A percentile compares a stretch with the other conserved stretches of the same genome.
Evolutionary conservation across 139 green algal genomes (phyloP).

Genomic region (Chlorella vulgaris): DNA sequence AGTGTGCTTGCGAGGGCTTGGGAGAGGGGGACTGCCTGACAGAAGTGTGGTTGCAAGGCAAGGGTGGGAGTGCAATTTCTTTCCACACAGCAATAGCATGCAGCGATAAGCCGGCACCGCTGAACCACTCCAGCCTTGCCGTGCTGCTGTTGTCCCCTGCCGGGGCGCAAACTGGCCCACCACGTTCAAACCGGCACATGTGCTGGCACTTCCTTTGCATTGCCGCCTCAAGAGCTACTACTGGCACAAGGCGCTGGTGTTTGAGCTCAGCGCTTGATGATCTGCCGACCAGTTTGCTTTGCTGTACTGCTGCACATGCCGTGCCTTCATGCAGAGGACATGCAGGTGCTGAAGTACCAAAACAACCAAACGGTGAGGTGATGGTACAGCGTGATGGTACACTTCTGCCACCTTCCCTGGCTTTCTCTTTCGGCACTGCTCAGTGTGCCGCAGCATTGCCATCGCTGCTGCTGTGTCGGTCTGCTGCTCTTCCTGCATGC

Average conservation of each 20-base stretch:
- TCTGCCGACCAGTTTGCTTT: background rate
- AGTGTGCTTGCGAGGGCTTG: background rate
- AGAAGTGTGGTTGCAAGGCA: background rate
- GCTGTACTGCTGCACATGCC: background rate
- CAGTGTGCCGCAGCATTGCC: background rate
- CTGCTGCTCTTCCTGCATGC: no score
- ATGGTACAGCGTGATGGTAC: no score
- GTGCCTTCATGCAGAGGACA: slow-evolving; percentile 54
- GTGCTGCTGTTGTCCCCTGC: no score
- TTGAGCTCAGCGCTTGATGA: background rate
- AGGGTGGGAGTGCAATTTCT: no score
- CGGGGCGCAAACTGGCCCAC: no score
- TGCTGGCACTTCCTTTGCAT: no score
- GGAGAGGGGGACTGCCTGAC: background rate
- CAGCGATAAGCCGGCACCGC: no score
- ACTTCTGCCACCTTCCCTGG: background rate
- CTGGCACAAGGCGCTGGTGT: background rate
- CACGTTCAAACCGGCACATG: no score
- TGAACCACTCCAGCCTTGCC: no score
- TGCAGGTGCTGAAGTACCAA: slow-evolving; percentile 78
- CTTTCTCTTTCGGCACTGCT: background rate
- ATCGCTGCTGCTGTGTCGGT: no score
- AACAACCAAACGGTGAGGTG: slow-evolving; percentile 54
- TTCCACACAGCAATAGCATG: no score
- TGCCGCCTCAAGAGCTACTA: no score